Evolutionary conservation across 2,329 filamentous ascomycete genomes (phyloP), one percentile per base, ranked within the genome.

Genomic region (Nannizziopsis arthrosporioides): DNA sequence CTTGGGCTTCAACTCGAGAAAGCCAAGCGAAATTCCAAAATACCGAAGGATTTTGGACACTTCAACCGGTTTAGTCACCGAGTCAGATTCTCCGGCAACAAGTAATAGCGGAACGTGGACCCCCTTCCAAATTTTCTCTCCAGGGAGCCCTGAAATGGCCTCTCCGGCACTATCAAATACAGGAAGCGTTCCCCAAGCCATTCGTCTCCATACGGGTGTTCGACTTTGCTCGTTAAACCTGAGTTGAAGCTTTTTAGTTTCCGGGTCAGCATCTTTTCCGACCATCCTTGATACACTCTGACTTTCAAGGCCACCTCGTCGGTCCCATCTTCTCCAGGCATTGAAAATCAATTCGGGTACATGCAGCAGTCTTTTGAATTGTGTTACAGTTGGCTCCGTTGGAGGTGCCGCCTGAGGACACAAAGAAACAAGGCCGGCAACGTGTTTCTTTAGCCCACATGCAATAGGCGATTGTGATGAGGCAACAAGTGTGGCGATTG

Each of bases 181-280:
- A 0, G 85, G 82, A 18, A 92, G 70, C 44, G 74, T 73, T 0
- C 88, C 86, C 63, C 74, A 80, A 0, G 82, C 81, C 80, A 94
- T 88, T 35, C 87, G 79, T 55, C 84, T 78, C 76, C 85, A 94
- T 0, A 92, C 85, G 0, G 82, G 74, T 0, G 88, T 92, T 54
- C 75, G 79, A 53, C 86, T 94, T 62, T 94, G 87, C 51, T 76
- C 74, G 62, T 96, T 96, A 67, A 64, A 73, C 34, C 64, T 61
- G 31, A 68, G 58, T 55, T 73, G 70, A 34, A 68, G 60, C 42
- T 63, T 64, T 54, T 63, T 65, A 2, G 68, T 68, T 51, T 69
- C 64, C 7, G 58, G 53, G 40, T 68, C 65, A 40, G 66, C 68
- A 54, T 60, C 58, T 31, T 58, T 57, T 15, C 69, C 69, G 2